Evolutionary conservation across 345 rosid genomes (phyloP).

Genomic region (Carallia pectinifolia): DNA sequence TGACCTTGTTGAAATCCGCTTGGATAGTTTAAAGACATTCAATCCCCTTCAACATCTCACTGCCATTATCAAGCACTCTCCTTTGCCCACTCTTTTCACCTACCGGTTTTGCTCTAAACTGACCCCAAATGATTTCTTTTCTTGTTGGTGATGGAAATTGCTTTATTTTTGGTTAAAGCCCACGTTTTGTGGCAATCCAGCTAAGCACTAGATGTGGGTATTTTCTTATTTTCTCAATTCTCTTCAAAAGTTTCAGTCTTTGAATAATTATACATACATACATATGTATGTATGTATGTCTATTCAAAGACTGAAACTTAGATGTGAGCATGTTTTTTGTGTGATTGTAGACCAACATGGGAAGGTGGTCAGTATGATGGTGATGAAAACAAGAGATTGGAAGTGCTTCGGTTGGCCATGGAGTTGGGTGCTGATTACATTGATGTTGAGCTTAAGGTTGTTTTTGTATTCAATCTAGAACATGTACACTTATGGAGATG

Average conservation of each 20-base stretch:
- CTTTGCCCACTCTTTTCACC: slow-evolving; percentile 82
- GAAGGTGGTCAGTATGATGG: slow-evolving; percentile 93
- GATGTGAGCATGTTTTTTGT: no score
- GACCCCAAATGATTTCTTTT: no score
- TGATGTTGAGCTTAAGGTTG: slow-evolving; percentile 96
- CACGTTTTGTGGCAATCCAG: no score
- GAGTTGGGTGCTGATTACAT: slow-evolving; percentile 90
- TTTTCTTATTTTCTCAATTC: no score
- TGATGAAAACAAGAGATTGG: slow-evolving; percentile 63
- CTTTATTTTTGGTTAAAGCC: no score
- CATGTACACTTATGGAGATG: neutral
- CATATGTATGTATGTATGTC: no score
- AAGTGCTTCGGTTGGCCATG: slow-evolving; percentile 74
- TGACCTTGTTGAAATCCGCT: slow-evolving; percentile 82
- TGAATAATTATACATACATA: no score
- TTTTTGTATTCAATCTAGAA: neutral
- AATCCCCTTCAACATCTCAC: slow-evolving; percentile 45
- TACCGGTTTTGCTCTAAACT: slow-evolving; percentile 51
- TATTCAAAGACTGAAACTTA: no score
- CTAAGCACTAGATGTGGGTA: no score
- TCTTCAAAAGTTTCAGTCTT: no score
- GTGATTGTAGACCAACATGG: slow-evolving; percentile 66
- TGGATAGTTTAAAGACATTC: slow-evolving; percentile 60
- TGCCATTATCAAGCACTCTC: slow-evolving; percentile 49
- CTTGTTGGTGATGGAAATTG: no score